phyloP scores from a whole-genome alignment of 768 basidiomycete species.

The Lactarius tabidus region DNA sequence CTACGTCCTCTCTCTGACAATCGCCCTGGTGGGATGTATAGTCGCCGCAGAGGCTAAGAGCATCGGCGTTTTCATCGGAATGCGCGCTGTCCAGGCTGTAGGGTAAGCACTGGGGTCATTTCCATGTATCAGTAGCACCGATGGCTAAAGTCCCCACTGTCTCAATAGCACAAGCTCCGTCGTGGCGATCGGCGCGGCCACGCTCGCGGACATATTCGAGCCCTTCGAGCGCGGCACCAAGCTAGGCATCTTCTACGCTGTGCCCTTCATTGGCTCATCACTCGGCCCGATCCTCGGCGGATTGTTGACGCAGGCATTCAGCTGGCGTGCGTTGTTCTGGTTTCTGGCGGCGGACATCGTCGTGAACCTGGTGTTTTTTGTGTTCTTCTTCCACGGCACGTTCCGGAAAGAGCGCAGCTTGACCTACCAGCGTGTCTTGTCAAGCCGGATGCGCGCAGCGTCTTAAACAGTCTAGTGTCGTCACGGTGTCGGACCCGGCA shows the following conservation, averaged over 20 bases:
- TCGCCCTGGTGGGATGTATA: conserved; percentile 53
- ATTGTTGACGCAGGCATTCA: conserved; percentile 56
- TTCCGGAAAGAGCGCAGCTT: conserved; percentile 80
- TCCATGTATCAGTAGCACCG: too few species aligned
- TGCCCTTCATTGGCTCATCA: conserved; percentile 69
- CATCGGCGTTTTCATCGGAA: conserved; percentile 58
- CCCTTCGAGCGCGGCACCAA: conserved; percentile 66
- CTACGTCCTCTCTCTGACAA: conserved; percentile 47
- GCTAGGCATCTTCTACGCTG: conserved; percentile 79
- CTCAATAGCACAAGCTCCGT: conserved; percentile 56
- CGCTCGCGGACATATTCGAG: conserved; percentile 75
- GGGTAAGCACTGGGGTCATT: conserved; percentile 53
- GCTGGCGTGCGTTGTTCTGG: conserved; percentile 83
- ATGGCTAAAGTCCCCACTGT: background rate
- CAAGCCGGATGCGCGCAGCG: conserved; percentile 33
- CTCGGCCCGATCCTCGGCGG: conserved; percentile 73
- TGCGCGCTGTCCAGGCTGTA: conserved; percentile 63
- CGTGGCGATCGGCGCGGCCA: conserved; percentile 69
- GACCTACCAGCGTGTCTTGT: conserved; percentile 66
- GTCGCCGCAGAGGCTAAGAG: conserved; percentile 52
- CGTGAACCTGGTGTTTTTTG: conserved; percentile 49
- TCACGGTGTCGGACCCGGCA: conserved; percentile 22
- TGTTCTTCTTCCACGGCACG: conserved; percentile 74
- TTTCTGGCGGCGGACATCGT: conserved; percentile 67
- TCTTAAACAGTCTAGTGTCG: conserved; percentile 28